These are phyloP conservation scores for Iris macrosiphon DNA, from an alignment of 106 monocot genomes.

Conservation along the genomic window DNA sequence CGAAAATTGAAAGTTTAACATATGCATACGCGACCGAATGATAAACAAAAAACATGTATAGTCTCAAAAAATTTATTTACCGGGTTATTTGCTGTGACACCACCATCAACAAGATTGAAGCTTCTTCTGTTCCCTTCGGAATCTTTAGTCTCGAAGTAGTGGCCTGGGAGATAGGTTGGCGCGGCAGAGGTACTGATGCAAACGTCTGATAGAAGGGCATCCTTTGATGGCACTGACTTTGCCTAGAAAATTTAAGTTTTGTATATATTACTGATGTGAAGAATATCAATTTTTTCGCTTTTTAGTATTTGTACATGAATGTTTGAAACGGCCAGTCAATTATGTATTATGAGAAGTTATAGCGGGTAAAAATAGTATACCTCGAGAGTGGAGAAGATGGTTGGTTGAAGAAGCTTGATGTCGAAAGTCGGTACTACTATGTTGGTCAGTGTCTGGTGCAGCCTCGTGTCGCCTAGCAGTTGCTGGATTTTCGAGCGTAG, in stretches of 20 bases:
- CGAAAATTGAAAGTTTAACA: too few relatives aligned
- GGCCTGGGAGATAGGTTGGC: constrained; percentile 46
- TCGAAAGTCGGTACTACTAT: constrained; percentile 50
- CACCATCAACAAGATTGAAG: constrained; percentile 50
- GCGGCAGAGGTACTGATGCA: constrained; percentile 48
- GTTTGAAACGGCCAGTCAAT: not conserved
- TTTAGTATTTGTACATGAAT: too few relatives aligned
- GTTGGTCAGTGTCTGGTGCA: constrained; percentile 36
- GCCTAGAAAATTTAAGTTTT: constrained; percentile 8
- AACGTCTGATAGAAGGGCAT: constrained; percentile 30
- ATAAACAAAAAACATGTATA: not conserved
- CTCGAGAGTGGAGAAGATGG: constrained; percentile 44
- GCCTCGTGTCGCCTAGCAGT: constrained; percentile 21
- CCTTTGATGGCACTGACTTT: not conserved
- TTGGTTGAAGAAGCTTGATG: constrained; percentile 41
- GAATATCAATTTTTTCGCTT: not conserved
- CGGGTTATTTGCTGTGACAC: constrained; percentile 47
- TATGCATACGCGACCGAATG: not conserved
- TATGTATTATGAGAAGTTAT: not conserved
- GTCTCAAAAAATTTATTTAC: constrained; percentile 2
- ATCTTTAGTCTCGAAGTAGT: constrained; percentile 30
- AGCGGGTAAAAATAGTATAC: constrained; percentile 9
- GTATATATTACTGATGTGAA: not conserved
- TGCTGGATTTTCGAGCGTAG: constrained; percentile 24
- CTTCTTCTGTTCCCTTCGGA: constrained; percentile 1